phyloP scores from a whole-genome alignment of 495 filamentous ascomycete species.

The Saxophila tyrrhenica region DNA sequence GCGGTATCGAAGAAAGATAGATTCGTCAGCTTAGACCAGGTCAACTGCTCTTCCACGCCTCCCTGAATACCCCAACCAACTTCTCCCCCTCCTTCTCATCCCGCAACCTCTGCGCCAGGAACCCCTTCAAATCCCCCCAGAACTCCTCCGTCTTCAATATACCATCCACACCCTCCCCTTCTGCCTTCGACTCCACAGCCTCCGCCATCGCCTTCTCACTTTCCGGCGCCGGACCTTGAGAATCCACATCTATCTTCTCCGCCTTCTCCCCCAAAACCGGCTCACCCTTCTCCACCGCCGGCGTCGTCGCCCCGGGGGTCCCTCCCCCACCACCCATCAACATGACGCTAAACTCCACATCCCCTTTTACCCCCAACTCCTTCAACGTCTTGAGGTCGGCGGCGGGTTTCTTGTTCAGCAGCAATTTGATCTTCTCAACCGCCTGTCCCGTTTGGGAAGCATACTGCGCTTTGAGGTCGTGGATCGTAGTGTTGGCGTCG shows the following conservation, averaged over 20 bases:
- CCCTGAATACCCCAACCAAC: constrained; percentile 53
- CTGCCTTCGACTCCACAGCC: constrained; percentile 6
- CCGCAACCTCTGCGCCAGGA: constrained; percentile 62
- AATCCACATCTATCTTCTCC: constrained; percentile 19
- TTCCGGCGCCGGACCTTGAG: constrained; percentile 12
- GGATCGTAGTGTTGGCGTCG: constrained; percentile 56
- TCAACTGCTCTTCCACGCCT: no score
- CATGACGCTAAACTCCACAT: constrained; percentile 72
- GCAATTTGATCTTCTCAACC: constrained; percentile 64
- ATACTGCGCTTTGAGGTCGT: constrained; percentile 59
- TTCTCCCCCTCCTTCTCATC: constrained; percentile 57
- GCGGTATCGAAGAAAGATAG: neutral
- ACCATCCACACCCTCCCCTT: constrained; percentile 19
- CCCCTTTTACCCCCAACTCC: constrained; percentile 39
- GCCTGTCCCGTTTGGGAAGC: constrained; percentile 35
- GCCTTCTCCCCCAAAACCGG: constrained; percentile 14
- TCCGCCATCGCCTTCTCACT: constrained; percentile 19
- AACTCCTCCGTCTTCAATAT: constrained; percentile 63
- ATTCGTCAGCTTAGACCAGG: no score
- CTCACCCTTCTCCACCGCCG: constrained; percentile 24
- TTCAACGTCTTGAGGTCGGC: constrained; percentile 53
- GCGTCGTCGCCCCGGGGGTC: constrained; percentile 23
- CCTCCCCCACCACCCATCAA: constrained; percentile 54
- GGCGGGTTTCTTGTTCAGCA: constrained; percentile 74
- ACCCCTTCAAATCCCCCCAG: constrained; percentile 79